phyloP scores from a whole-genome alignment of 345 rosid species.

The Erodium maritimum region DNA sequence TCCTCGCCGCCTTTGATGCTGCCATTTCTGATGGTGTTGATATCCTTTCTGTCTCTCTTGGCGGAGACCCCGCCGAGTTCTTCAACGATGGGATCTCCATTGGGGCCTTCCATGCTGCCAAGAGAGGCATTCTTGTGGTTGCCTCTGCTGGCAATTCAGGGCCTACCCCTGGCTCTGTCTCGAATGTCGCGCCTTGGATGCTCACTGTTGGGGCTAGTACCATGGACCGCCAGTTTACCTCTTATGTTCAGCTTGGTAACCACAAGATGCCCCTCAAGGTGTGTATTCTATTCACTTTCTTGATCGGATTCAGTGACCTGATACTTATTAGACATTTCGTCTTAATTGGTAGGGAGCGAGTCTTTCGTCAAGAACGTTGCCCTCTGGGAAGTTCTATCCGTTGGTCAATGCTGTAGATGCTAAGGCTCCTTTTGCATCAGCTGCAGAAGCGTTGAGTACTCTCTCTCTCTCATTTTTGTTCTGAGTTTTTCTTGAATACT shows the following conservation, averaged over 20 bases:
- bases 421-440: constrained; percentile 17
- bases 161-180: constrained; percentile 19
- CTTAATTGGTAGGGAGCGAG: constrained; percentile 44
- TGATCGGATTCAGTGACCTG: no score
- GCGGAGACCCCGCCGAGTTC: constrained; percentile 12
- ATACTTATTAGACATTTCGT: no score
- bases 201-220: constrained; percentile 73
- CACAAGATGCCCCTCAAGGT: constrained; percentile 41
- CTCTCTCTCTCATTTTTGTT: no score
- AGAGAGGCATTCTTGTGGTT: constrained; percentile 20
- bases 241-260: constrained; percentile 32
- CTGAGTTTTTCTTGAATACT: no score
- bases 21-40: constrained; percentile 41
- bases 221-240: constrained; percentile 49
- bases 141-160: constrained; percentile 41
- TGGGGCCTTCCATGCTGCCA: constrained; percentile 33
- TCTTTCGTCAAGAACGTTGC: constrained; percentile 28
- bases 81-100: constrained; percentile 21
- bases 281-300: background rate
- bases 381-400: constrained; percentile 30
- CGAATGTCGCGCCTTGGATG: constrained; percentile 65
- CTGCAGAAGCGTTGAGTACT: constrained; percentile 43
- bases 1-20: constrained; percentile 24
- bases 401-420: constrained; percentile 41
- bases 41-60: constrained; percentile 32